phyloP scores from a whole-genome alignment of 176 grass and related monocot genomes.

The Ensete glaucum region DNA sequence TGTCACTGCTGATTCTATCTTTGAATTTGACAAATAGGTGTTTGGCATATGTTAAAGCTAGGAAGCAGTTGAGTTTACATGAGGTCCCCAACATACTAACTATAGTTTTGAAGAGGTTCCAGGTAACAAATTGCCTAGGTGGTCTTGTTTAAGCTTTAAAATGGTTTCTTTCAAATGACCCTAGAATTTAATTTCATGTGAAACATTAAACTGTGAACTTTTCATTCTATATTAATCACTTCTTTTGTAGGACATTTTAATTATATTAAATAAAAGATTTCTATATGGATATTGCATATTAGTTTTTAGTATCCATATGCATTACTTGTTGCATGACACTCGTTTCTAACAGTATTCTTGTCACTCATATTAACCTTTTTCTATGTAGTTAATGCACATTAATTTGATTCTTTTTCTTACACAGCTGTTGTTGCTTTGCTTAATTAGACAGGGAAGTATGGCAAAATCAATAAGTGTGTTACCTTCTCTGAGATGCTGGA shows the following conservation, averaged over 20 bases:
- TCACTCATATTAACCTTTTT: background rate
- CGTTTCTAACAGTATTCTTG: background rate
- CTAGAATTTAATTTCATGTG: background rate
- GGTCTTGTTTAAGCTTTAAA: slow-evolving; percentile 14
- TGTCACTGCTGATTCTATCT: slow-evolving; percentile 10
- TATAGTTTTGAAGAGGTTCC: slow-evolving; percentile 94
- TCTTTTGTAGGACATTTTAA: background rate
- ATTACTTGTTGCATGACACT: too few relatives aligned
- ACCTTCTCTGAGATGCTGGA: slow-evolving; percentile 98
- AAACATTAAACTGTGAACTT: background rate
- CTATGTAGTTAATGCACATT: background rate
- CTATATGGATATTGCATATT: too few relatives aligned
- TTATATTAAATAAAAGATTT: background rate
- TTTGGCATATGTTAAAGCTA: slow-evolving; percentile 86
- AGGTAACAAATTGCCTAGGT: slow-evolving; percentile 34
- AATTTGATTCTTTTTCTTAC: too few relatives aligned
- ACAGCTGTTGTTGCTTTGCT: background rate
- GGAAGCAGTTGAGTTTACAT: slow-evolving; percentile 87
- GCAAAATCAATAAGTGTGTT: slow-evolving; percentile 99
- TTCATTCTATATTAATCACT: background rate
- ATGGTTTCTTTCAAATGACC: slow-evolving; percentile 11
- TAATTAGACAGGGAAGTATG: slow-evolving; percentile 79
- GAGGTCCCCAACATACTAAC: slow-evolving; percentile 99
- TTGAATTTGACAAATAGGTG: slow-evolving; percentile 35
- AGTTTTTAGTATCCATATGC: too few relatives aligned